phyloP scores from a whole-genome alignment of 352 stramenopile species.

The Pythium scleroteichum region DNA sequence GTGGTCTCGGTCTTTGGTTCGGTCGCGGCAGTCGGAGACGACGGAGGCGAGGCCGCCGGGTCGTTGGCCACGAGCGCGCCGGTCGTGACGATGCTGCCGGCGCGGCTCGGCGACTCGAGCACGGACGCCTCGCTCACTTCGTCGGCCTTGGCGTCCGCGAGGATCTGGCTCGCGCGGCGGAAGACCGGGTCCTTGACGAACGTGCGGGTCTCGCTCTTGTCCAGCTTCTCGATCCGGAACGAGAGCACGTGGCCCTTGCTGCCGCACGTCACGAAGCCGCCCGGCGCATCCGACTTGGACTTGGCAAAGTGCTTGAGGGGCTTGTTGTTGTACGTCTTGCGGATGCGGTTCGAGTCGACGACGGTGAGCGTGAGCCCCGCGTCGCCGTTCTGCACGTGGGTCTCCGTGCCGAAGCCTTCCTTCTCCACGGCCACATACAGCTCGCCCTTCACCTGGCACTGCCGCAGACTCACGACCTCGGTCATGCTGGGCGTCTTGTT shows the following conservation, averaged over 20 bases:
- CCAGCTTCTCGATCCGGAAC: conserved; percentile 42
- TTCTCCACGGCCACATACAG: conserved; percentile 74
- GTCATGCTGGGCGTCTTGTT: conserved; percentile 65
- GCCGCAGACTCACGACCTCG: conserved; percentile 58
- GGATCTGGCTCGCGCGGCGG: conserved; percentile 46
- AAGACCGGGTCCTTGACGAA: conserved; percentile 52
- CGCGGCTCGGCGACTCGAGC: conserved; percentile 46
- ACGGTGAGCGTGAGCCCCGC: conserved; percentile 44
- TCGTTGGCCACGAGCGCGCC: conserved; percentile 12
- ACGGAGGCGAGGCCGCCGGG: not conserved
- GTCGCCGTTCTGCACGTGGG: conserved; percentile 51
- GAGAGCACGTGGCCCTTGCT: conserved; percentile 43
- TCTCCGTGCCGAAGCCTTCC: conserved; percentile 43
- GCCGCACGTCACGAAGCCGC: conserved; percentile 49
- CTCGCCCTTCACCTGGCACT: conserved; percentile 57
- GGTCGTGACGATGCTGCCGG: conserved; percentile 31
- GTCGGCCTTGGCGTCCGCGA: conserved; percentile 48
- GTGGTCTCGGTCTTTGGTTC: conserved; percentile 4
- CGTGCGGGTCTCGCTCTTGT: conserved; percentile 33
- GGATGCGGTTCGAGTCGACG: conserved; percentile 74
- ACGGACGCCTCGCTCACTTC: conserved; percentile 54
- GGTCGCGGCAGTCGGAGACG: conserved; percentile 10
- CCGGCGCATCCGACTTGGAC: conserved; percentile 45
- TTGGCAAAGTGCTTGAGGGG: conserved; percentile 47
- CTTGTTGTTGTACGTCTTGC: conserved; percentile 66